phyloP scores from a whole-genome alignment of 2,329 filamentous ascomycete species.

The Dendrostoma leiphaemia region DNA sequence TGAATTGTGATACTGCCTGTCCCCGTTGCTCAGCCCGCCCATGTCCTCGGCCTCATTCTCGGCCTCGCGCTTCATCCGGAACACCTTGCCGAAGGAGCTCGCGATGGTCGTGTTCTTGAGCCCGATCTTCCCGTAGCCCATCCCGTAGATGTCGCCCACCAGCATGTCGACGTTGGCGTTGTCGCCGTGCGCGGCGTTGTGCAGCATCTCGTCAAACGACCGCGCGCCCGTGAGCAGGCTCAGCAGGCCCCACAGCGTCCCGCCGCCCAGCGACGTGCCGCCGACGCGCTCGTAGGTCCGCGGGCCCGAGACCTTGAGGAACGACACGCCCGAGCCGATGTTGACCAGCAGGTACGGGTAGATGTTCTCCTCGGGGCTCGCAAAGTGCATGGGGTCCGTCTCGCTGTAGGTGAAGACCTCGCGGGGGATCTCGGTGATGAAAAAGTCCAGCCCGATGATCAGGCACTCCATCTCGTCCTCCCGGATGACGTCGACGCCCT shows the following conservation, averaged over 20 bases:
- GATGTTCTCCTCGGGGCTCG: conserved; percentile 71
- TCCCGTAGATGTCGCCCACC: conserved; percentile 96
- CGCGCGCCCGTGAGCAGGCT: conserved; percentile 89
- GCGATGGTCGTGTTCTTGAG: conserved; percentile 95
- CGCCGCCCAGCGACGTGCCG: conserved; percentile 89
- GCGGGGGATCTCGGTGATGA: conserved; percentile 94
- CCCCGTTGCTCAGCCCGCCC: conserved; percentile 54
- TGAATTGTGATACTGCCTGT: conserved; percentile 33
- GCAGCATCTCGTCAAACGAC: conserved; percentile 97
- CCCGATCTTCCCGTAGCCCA: conserved; percentile 93
- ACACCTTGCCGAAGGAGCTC: conserved; percentile 94
- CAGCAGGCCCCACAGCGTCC: conserved; percentile 95
- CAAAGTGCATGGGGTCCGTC: conserved; percentile 85
- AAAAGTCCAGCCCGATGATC: conserved; percentile 96
- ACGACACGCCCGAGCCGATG: conserved; percentile 94
- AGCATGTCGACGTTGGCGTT: conserved; percentile 94
- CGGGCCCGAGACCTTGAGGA: conserved; percentile 94
- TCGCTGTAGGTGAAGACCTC: conserved; percentile 98
- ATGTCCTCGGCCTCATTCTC: conserved; percentile 76
- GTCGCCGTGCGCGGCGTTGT: conserved; percentile 85
- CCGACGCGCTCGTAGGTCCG: conserved; percentile 86
- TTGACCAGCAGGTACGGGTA: conserved; percentile 98
- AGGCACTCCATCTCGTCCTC: conserved; percentile 99
- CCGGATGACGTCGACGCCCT: conserved; percentile 81
- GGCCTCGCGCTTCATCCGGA: conserved; percentile 84